Conservation (phyloP, 495 filamentous ascomycete species). For the Rusavskia elegans region DNA sequence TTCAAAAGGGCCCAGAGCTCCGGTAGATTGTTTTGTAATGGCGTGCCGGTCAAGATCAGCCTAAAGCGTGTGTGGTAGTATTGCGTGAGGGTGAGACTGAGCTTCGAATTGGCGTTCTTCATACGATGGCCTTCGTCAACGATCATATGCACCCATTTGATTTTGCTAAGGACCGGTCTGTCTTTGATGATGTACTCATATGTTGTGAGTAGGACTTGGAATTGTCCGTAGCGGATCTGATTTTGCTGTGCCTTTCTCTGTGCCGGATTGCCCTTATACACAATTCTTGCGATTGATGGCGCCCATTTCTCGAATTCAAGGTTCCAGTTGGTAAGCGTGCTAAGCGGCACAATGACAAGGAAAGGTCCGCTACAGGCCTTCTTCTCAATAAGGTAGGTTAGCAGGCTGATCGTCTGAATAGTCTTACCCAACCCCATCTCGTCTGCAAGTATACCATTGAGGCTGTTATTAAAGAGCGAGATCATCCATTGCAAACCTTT, state of each 20-base stretch:
- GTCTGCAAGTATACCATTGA: constrained; percentile 95
- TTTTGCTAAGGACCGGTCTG: constrained; percentile 80
- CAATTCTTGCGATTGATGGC: constrained; percentile 65
- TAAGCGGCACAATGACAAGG: constrained; percentile 89
- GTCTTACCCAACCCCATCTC: constrained; percentile 99
- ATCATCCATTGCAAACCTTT: constrained; percentile 99
- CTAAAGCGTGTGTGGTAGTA: constrained; percentile 93
- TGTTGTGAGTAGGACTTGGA: constrained; percentile 91
- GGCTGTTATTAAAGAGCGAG: constrained; percentile 97
- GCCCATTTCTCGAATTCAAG: constrained; percentile 99
- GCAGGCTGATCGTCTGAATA: constrained; percentile 94
- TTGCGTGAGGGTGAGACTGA: constrained; percentile 82
- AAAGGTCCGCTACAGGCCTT: constrained; percentile 90
- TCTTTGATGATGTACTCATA: constrained; percentile 99
- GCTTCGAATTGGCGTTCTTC: constrained; percentile 97
- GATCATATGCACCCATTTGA: constrained; percentile 99
- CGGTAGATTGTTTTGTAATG: constrained; percentile 90
- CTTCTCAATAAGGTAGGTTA: constrained; percentile 91
- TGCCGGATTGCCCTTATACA: constrained; percentile 92
- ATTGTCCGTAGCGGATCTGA: constrained; percentile 82
- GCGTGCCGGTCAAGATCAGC: constrained; percentile 92
- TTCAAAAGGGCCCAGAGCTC: constrained; percentile 96
- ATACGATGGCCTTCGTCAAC: constrained; percentile 98
- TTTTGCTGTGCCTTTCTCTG: constrained; percentile 82
- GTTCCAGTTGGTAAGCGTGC: constrained; percentile 97